Percentiles rank a stretch among this genome's conserved stretches.
These are phyloP conservation scores for Lactarius psammicola DNA, from an alignment of 768 basidiomycete species.

Conservation along the genomic window DNA sequence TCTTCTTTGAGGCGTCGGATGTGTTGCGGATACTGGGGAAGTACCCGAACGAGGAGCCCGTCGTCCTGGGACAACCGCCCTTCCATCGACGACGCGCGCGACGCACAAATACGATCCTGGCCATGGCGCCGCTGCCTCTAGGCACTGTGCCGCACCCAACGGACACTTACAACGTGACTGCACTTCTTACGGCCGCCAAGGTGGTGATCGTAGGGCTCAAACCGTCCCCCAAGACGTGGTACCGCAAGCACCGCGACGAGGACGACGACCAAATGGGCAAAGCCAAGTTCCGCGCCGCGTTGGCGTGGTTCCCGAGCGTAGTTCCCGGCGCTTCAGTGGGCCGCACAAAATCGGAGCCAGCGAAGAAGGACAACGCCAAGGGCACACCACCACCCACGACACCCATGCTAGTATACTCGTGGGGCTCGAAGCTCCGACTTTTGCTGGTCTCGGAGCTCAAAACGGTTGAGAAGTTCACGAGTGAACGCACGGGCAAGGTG, in stretches of 20 bases:
- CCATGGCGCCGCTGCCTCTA: slow-evolving; percentile 79
- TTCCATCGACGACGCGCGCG: slow-evolving; percentile 50
- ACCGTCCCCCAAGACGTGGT: slow-evolving; percentile 91
- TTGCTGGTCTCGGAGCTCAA: slow-evolving; percentile 64
- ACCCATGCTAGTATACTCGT: slow-evolving; percentile 81
- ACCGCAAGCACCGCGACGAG: slow-evolving; percentile 60
- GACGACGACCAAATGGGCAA: slow-evolving; percentile 45
- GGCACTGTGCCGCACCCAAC: slow-evolving; percentile 71
- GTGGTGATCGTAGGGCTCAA: slow-evolving; percentile 91
- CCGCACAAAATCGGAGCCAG: slow-evolving; percentile 22
- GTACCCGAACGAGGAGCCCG: slow-evolving; percentile 60
- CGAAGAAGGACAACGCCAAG: slow-evolving; percentile 32
- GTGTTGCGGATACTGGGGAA: slow-evolving; percentile 91
- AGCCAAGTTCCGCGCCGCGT: slow-evolving; percentile 54
- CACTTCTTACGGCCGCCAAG: slow-evolving; percentile 86
- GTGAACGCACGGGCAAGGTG: slow-evolving; percentile 58
- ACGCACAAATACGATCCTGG: slow-evolving; percentile 61
- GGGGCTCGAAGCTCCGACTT: slow-evolving; percentile 69
- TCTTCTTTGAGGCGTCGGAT: slow-evolving; percentile 94
- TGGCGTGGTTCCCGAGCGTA: slow-evolving; percentile 84
- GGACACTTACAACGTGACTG: slow-evolving; percentile 76
- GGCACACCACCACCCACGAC: slow-evolving; percentile 34
- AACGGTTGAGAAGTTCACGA: slow-evolving; percentile 48
- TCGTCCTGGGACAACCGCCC: slow-evolving; percentile 30
- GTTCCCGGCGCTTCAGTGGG: slow-evolving; percentile 24